Evolutionary conservation across 345 rosid species (phyloP).

Genomic region (Kernera saxatilis): DNA sequence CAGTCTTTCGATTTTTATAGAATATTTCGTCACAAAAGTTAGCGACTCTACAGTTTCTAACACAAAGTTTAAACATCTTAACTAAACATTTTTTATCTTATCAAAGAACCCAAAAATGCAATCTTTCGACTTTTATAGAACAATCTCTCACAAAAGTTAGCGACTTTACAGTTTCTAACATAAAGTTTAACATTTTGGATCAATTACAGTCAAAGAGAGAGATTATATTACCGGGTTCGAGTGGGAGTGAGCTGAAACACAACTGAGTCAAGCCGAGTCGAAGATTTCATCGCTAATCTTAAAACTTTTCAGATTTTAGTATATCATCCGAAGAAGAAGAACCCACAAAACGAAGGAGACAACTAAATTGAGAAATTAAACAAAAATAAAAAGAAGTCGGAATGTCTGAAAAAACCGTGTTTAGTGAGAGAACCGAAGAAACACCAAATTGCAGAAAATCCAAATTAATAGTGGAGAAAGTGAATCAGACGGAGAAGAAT

Average conservation of each 20-base stretch:
- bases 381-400: neutral
- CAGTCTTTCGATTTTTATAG: neutral
- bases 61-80: neutral
- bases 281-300: conserved; percentile 64
- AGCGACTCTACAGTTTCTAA: neutral
- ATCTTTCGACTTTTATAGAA: neutral
- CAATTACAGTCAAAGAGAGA: neutral
- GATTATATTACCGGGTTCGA: conserved; percentile 63
- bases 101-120: neutral
- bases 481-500: neutral
- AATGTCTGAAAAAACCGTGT: neutral
- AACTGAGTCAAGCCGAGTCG: conserved; percentile 77
- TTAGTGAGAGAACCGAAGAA: neutral
- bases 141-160: neutral
- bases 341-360: neutral
- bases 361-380: neutral
- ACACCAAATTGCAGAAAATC: conserved; percentile 26
- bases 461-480: conserved; percentile 5
- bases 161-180: neutral
- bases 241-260: conserved; percentile 98
- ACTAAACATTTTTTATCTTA: neutral
- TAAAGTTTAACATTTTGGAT: neutral
- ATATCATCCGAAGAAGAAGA: conserved; percentile 16
- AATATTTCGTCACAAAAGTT: neutral
- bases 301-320: conserved; percentile 18